Conservation (phyloP, 257 asterid genomes). For the Solanum virginianum region DNA sequence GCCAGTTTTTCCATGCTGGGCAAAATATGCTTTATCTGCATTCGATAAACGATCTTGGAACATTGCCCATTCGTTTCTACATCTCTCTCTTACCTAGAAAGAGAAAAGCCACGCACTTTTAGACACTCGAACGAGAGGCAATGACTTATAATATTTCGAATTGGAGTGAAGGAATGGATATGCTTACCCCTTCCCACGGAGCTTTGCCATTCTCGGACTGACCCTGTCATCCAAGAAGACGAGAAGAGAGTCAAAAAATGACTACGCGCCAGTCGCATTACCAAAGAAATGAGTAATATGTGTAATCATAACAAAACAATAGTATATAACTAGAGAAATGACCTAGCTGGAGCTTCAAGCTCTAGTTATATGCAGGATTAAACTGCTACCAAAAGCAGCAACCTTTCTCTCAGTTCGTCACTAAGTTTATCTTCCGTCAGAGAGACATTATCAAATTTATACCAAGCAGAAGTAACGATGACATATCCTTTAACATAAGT, state of each 20-base stretch:
- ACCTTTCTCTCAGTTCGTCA: not conserved
- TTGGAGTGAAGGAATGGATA: not conserved
- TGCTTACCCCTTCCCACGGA: conserved; percentile 94
- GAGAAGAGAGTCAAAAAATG: not conserved
- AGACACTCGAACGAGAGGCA: not conserved
- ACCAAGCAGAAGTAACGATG: not conserved
- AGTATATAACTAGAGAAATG: not conserved
- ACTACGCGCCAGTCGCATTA: not conserved
- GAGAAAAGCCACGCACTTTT: not conserved
- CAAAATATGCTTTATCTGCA: conserved; percentile 73
- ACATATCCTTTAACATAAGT: not conserved
- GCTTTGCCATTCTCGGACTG: conserved; percentile 66
- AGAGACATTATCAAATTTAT: not conserved
- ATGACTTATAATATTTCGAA: not conserved
- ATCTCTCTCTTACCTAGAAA: conserved; percentile 83
- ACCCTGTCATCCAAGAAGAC: conserved; percentile 41
- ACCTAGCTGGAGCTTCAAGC: not conserved
- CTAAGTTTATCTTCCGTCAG: not conserved
- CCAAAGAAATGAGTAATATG: not conserved
- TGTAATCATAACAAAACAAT: not conserved
- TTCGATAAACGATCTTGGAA: conserved; percentile 86
- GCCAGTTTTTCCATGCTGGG: conserved; percentile 30
- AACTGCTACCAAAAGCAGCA: not conserved
- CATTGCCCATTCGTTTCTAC: conserved; percentile 87
- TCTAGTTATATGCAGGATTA: not conserved